Conservation (phyloP, 2,329 filamentous ascomycete genomes). For the Xylaria sp. region DNA sequence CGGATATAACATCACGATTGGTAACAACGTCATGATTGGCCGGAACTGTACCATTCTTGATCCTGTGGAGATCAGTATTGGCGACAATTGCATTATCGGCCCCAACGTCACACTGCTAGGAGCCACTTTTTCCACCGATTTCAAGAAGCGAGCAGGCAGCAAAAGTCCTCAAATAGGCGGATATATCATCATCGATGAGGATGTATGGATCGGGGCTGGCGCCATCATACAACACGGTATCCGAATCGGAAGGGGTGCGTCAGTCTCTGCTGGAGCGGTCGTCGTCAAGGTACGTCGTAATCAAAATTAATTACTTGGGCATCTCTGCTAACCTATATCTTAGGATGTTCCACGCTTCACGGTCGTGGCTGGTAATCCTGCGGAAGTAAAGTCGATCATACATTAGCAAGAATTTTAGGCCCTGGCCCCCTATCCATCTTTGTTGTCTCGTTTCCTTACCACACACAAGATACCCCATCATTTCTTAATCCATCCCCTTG, state of each 20-base stretch:
- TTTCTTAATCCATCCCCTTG: constrained; percentile 33
- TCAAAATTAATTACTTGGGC: neutral
- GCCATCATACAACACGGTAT: constrained; percentile 82
- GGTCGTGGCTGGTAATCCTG: constrained; percentile 77
- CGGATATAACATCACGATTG: constrained; percentile 92
- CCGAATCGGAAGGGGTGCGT: constrained; percentile 80
- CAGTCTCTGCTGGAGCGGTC: constrained; percentile 84
- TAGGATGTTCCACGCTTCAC: constrained; percentile 75
- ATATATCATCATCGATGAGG: constrained; percentile 81
- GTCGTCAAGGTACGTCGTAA: constrained; percentile 75
- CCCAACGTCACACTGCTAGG: constrained; percentile 90
- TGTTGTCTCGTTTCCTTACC: constrained; percentile 21
- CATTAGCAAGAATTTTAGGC: constrained; percentile 33
- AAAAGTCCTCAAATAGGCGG: constrained; percentile 77
- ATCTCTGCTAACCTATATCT: constrained; percentile 22
- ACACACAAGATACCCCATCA: constrained; percentile 38
- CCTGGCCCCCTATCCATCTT: neutral
- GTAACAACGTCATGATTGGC: constrained; percentile 84
- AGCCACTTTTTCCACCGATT: constrained; percentile 76
- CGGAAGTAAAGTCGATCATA: constrained; percentile 60
- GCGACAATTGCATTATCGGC: constrained; percentile 79
- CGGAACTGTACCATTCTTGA: constrained; percentile 88
- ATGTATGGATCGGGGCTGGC: constrained; percentile 84
- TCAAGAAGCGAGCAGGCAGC: constrained; percentile 77
- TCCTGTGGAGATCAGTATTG: constrained; percentile 84